Base-by-base conservation (phyloP, 805 yeast species). In the Yarrowia sp. region DNA sequence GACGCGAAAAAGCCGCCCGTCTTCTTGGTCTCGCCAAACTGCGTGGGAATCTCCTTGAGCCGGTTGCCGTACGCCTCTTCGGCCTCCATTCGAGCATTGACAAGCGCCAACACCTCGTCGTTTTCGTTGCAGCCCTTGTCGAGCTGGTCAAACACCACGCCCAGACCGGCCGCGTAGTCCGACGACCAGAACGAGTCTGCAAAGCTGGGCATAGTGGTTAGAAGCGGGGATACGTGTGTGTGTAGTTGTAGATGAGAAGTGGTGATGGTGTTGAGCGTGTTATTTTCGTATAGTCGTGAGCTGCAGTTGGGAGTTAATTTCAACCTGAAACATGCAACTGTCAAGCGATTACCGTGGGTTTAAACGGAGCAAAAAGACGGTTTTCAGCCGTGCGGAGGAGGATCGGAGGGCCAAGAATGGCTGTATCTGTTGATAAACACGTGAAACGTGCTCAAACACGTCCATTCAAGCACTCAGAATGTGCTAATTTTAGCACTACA, bases 131-230 rank as follows among this genome's bases (percentile, higher is more conserved):
- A 82, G 0, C 96, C 96, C 72, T 78, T 81, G 34, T 70, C 70
- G 42, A 79, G 74, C 72, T 79, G 79, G 46, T 73, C 76, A 68
- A 78, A 78, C 52, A 80, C 75, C 44, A 75, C 72, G n/a, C 73
- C 72, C 50, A 79, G 69, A 24, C 82, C 87, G n/a, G 83, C 78
- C 14, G 81, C 78, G 73, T 87, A 86, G 74, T 89, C 93, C 36
- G 80, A 80, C 9, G 92, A 82, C 96, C 96, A 90, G 78, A 90
- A 90, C 72, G 87, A 85, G 72, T 88, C 91, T 5, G 91, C 86
- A 78, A 90, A 89, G 20, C 91, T 85, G 9, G 85, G 77, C 81
- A 79, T 79, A 6, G 53, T 30, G 38, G 30, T 24, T 24, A 24
- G 30, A 24, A 24, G 30, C n/a, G 30, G 30, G 30, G 6, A 24